Percentiles rank a stretch among this genome's conserved stretches.
phyloP scores from a whole-genome alignment of 1,284 basidiomycete species.

The Leucoagaricus sp. region DNA sequence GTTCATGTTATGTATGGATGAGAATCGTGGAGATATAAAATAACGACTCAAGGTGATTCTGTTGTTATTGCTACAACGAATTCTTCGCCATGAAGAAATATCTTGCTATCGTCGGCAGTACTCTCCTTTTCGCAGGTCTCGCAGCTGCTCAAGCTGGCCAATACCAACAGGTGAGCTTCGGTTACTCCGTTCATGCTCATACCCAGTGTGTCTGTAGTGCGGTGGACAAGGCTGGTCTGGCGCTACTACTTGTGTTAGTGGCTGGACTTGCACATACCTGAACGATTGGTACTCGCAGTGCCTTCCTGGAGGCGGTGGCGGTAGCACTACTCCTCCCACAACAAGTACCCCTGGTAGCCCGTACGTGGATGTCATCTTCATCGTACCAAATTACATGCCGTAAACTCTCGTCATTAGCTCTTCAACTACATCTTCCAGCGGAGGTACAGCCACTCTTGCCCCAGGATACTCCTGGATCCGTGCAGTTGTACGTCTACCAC shows the following conservation, averaged over 20 bases:
- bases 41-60: background rate
- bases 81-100: conserved; percentile 16
- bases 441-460: conserved; percentile 44
- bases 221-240: conserved; percentile 53
- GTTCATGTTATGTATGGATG: too few relatives aligned
- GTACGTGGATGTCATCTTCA: too few relatives aligned
- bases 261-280: conserved; percentile 47
- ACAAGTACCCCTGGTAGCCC: conserved; percentile 20
- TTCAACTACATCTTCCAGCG: conserved; percentile 21
- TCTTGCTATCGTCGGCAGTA: conserved; percentile 18
- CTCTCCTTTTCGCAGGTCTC: conserved; percentile 17
- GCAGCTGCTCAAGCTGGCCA: conserved; percentile 29
- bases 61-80: background rate
- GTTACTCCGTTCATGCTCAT: background rate
- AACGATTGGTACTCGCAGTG: conserved; percentile 55
- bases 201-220: conserved; percentile 31
- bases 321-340: conserved; percentile 9
- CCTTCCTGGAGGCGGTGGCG: conserved; percentile 37
- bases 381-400: too few relatives aligned
- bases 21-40: background rate
- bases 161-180: conserved; percentile 31
- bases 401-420: background rate
- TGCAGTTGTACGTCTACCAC: conserved; percentile 48
- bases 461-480: conserved; percentile 61
- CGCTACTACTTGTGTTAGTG: conserved; percentile 46